phyloP scores from a whole-genome alignment of 2,329 filamentous ascomycete genomes.

The Aspergillus floridensis region DNA sequence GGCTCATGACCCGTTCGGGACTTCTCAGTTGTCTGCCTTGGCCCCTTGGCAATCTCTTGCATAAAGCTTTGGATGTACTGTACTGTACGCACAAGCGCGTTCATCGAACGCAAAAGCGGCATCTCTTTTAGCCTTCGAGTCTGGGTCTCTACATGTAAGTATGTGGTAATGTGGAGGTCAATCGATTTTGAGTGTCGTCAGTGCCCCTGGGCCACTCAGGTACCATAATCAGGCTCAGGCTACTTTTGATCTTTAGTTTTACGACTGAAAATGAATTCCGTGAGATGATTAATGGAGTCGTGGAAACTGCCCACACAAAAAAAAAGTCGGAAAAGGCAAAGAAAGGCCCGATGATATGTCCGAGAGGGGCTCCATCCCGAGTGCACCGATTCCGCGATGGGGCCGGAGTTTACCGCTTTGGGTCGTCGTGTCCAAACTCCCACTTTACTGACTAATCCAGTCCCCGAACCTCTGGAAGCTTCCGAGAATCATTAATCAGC shows the following conservation, averaged over 20 bases:
- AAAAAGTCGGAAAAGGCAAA: background rate
- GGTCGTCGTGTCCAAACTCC: background rate
- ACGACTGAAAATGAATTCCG: background rate
- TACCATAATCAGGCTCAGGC: background rate
- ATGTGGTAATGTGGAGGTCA: conserved; percentile 3
- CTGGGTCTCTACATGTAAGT: background rate
- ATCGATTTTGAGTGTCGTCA: background rate
- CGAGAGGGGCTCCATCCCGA: background rate
- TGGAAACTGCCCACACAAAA: background rate
- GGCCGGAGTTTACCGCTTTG: background rate
- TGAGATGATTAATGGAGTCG: background rate
- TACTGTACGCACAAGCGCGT: no score
- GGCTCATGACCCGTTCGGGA: background rate
- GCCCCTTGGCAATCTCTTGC: no score
- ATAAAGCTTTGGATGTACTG: no score
- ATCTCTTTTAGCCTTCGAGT: background rate
- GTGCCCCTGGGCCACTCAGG: background rate
- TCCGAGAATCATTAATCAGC: background rate
- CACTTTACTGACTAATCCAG: background rate
- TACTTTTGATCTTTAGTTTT: background rate
- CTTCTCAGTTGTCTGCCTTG: no score
- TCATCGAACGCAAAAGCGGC: no score
- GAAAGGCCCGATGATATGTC: background rate
- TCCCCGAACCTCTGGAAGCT: background rate
- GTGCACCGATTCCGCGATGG: background rate